Base-by-base conservation (phyloP, 2,329 filamentous ascomycete genomes). In the Talaromyces sp. region DNA sequence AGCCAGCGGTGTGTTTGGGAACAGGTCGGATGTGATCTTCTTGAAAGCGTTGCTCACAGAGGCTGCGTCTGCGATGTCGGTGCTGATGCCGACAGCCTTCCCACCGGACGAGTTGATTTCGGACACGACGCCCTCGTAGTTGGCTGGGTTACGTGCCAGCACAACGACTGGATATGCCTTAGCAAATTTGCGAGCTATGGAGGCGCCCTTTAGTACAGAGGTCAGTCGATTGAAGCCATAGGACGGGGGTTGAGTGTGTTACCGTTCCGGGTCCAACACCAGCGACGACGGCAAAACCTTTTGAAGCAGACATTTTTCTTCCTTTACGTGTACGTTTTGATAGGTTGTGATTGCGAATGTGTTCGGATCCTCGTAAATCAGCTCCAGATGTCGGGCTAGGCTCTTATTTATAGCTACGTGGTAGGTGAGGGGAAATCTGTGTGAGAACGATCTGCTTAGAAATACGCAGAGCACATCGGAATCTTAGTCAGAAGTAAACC, bases 31-130 rank as follows among this genome's bases (percentile, higher is more conserved):
- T 56, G 81, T 75, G 65, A 87, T 83, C 65, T 81, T 72, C 8
- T 77, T 73, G 57, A 87, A 81, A 0, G 85, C 83, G 5, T 69
- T 72, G 27, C 80, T 77, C 3, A 88, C 74, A 64, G 81, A 84
- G 26, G 76, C 71, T 0, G 77, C 72, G 65, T 82, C 79, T 0
- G 83, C 77, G 1, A 86, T 77, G 64, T 88, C 85, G 8, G 85
- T 81, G 64, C 80, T 83, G 67, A 88, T 82, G 10, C 85, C 85
- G 19, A 86, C 72, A 0, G 85, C 85, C 59, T 82, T 80, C 1
- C 85, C 85, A 58, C 85, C 85, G 7, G 67, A 72, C 24, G 73
- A 69, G 67, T 85, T 85, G 74, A 88, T 87, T 64, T 87, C 84
- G 43, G 81, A 68, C 17, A 84, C 83, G 1, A 87, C 69, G 1